phyloP scores from a whole-genome alignment of 2,329 filamentous ascomycete species.

The Fusarium verrucosum region DNA sequence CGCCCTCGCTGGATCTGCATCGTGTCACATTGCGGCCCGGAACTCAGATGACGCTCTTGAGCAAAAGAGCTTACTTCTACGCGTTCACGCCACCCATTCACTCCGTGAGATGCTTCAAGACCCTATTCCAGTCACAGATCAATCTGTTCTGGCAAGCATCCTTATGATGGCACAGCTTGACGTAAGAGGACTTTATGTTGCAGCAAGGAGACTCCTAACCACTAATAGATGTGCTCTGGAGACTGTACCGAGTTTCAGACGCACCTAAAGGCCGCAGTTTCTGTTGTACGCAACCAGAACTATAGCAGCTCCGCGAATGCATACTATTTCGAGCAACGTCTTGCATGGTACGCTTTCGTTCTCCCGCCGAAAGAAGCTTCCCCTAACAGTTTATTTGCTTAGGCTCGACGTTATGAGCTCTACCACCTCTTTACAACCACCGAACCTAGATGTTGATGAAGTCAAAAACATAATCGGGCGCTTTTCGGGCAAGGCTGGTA shows the following conservation, averaged over 20 bases:
- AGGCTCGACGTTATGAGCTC: constrained; percentile 24
- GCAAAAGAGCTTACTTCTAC: constrained; percentile 8
- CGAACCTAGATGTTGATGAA: not conserved
- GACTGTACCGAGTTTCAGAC: constrained; percentile 17
- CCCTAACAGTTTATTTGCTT: not conserved
- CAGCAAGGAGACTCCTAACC: not conserved
- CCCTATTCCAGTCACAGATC: not conserved
- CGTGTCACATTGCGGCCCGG: constrained; percentile 15
- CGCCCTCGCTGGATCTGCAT: constrained; percentile 11
- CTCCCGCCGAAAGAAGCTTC: accelerated
- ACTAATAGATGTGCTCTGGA: constrained; percentile 14
- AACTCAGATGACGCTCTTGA: not conserved
- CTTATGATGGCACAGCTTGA: constrained; percentile 21
- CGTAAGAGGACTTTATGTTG: not conserved
- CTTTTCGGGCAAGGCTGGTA: not conserved
- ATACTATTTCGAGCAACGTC: constrained; percentile 17
- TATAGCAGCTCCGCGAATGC: not conserved
- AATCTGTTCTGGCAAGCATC: constrained; percentile 5
- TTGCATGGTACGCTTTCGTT: not conserved
- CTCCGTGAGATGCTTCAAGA: not conserved
- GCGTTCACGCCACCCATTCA: constrained; percentile 1
- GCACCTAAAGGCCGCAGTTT: constrained; percentile 3
- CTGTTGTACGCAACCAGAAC: not conserved
- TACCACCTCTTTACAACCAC: not conserved
- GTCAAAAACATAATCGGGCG: not conserved